These are phyloP conservation scores for Haplographium delicatum DNA, from an alignment of 495 filamentous ascomycete genomes.

Conservation along the genomic window DNA sequence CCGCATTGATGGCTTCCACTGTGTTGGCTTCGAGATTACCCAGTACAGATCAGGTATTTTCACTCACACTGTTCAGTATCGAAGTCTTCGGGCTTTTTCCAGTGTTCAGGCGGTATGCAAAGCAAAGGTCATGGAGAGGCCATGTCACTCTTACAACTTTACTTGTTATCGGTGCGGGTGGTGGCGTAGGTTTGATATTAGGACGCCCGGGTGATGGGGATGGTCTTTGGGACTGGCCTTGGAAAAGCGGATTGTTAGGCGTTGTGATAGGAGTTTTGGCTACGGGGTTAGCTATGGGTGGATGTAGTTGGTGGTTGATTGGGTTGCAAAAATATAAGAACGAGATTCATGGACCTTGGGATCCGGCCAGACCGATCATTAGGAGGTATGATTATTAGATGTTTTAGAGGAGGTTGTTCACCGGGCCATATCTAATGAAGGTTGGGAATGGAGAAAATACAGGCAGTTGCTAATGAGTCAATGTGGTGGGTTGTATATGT, in stretches of 20 bases:
- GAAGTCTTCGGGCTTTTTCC: conserved; percentile 97
- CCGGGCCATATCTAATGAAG: no score
- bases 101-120: conserved; percentile 82
- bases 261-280: conserved; percentile 66
- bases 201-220: conserved; percentile 48
- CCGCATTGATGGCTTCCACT: conserved; percentile 89
- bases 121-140: conserved; percentile 76
- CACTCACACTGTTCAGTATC: conserved; percentile 89
- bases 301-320: conserved; percentile 97
- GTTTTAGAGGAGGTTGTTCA: no score
- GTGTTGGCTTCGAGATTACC: conserved; percentile 85
- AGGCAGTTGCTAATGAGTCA: no score
- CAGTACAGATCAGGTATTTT: conserved; percentile 90
- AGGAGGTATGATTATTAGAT: conserved; percentile 25
- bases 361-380: conserved; percentile 86
- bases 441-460: no score
- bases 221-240: conserved; percentile 31
- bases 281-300: conserved; percentile 76
- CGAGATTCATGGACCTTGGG: conserved; percentile 96
- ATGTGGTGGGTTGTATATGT: no score
- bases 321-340: conserved; percentile 98
- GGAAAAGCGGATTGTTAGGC: conserved; percentile 65
- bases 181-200: conserved; percentile 63
- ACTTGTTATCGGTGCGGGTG: conserved; percentile 75
- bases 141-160: conserved; percentile 72